Conservation (phyloP, 1,284 basidiomycete species). For the Ustilago shanxiensis region DNA sequence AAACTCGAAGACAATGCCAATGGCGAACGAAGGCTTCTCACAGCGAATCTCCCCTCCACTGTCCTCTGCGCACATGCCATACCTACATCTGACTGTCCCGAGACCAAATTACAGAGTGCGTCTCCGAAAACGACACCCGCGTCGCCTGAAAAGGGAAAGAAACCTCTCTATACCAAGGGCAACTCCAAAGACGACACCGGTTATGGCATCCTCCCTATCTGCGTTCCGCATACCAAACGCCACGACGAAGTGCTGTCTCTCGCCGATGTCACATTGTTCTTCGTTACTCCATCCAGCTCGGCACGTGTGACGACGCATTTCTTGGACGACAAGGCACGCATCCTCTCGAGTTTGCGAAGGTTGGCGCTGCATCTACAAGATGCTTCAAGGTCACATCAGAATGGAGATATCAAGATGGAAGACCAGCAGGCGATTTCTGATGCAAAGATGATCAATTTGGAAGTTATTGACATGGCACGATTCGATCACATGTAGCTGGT, state of each 20-base stretch:
- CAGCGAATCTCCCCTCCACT: neutral
- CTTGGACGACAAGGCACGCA: conserved; percentile 56
- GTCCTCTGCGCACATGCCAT: conserved; percentile 15
- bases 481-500: neutral
- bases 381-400: neutral
- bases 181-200: conserved; percentile 44
- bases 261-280: conserved; percentile 52
- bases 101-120: neutral
- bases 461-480: conserved; percentile 19
- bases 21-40: neutral
- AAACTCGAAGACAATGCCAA: neutral
- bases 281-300: conserved; percentile 58
- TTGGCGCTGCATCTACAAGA: conserved; percentile 21
- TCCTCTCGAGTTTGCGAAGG: conserved; percentile 36
- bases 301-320: conserved; percentile 65
- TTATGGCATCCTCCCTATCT: conserved; percentile 43
- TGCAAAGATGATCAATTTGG: conserved; percentile 15
- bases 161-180: conserved; percentile 41
- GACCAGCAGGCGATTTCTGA: neutral
- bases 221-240: conserved; percentile 17
- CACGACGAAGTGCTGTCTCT: neutral
- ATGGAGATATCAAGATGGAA: neutral
- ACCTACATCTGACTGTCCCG: neutral
- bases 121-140: conserved; percentile 2
- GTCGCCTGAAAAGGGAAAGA: conserved; percentile 16